Percentiles rank a stretch among this genome's conserved stretches.
phyloP scores from a whole-genome alignment of 352 stramenopile species.

The Globisporangium polare region DNA sequence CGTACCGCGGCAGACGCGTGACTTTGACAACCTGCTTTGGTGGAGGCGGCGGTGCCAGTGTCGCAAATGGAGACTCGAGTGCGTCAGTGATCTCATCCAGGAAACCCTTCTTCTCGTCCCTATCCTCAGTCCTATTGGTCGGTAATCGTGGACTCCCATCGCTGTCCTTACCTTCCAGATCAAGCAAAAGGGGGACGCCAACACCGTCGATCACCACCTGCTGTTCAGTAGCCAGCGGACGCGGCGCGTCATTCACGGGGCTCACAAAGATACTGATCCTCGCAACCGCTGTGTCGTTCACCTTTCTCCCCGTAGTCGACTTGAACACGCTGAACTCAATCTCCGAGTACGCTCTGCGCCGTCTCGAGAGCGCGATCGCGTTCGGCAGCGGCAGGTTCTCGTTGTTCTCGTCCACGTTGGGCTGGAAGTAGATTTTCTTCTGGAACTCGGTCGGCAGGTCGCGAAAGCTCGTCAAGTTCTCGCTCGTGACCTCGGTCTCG shows the following conservation, averaged over 20 bases:
- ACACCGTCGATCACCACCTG: slow-evolving; percentile 19
- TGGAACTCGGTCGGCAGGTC: slow-evolving; percentile 43
- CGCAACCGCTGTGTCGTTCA: slow-evolving; percentile 23
- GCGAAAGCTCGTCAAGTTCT: slow-evolving; percentile 40
- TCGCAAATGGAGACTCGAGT: not conserved
- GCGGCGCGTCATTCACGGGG: slow-evolving; percentile 41
- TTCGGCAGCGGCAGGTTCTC: slow-evolving; percentile 37
- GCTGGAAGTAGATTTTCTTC: slow-evolving; percentile 44
- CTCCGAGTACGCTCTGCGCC: slow-evolving; percentile 29
- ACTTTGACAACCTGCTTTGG: slow-evolving; percentile 34
- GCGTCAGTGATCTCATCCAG: slow-evolving; percentile 1
- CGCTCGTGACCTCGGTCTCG: slow-evolving; percentile 30
- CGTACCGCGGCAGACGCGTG: slow-evolving; percentile 38
- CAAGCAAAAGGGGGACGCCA: slow-evolving; percentile 22
- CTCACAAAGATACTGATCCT: slow-evolving; percentile 57
- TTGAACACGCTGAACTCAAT: slow-evolving; percentile 31
- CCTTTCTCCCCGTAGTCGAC: slow-evolving; percentile 17
- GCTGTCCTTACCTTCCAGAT: slow-evolving; percentile 36
- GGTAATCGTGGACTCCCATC: slow-evolving; percentile 23
- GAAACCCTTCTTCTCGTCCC: not conserved
- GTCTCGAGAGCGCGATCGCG: slow-evolving; percentile 31
- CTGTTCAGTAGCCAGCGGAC: slow-evolving; percentile 14
- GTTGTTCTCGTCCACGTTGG: slow-evolving; percentile 41
- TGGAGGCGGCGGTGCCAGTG: not conserved
- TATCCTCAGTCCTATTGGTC: not conserved